phyloP scores from a whole-genome alignment of 2,329 filamentous ascomycete species.

The Parastagonospora avenae region DNA sequence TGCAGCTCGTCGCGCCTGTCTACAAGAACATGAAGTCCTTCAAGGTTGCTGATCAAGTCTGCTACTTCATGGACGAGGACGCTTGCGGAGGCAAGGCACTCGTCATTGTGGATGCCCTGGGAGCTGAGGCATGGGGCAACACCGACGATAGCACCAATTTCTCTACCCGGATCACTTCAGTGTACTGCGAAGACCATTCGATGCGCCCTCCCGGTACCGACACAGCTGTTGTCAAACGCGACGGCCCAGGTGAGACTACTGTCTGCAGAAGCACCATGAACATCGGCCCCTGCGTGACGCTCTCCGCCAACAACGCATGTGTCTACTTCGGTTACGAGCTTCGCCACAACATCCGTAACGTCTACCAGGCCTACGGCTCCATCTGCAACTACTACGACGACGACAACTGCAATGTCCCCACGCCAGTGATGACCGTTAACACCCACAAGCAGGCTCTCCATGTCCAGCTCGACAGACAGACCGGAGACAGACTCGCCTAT shows the following conservation, averaged over 20 bases:
- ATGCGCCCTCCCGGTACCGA: neutral
- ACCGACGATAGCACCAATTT: neutral
- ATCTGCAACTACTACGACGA: too few relatives aligned
- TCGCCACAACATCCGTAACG: too few relatives aligned
- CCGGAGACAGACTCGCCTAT: too few relatives aligned
- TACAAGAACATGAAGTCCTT: slow-evolving; percentile 1
- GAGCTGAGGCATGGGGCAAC: neutral
- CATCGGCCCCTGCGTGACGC: too few relatives aligned
- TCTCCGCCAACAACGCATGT: too few relatives aligned
- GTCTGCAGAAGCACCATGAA: neutral
- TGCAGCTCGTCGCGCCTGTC: neutral
- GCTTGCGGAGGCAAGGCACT: neutral
- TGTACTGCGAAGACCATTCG: neutral
- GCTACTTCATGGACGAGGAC: slow-evolving; percentile 1
- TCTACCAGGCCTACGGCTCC: too few relatives aligned
- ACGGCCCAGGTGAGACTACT: neutral
- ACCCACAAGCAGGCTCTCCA: too few relatives aligned
- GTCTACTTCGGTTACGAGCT: too few relatives aligned
- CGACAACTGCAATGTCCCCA: too few relatives aligned
- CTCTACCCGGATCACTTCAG: neutral
- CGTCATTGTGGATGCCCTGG: neutral
- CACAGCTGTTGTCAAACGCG: neutral
- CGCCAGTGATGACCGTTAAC: too few relatives aligned
- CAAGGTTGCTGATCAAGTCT: neutral
- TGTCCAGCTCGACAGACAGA: too few relatives aligned